Conservation (phyloP, 257 asterid genomes). For the Solanum arcanum region DNA sequence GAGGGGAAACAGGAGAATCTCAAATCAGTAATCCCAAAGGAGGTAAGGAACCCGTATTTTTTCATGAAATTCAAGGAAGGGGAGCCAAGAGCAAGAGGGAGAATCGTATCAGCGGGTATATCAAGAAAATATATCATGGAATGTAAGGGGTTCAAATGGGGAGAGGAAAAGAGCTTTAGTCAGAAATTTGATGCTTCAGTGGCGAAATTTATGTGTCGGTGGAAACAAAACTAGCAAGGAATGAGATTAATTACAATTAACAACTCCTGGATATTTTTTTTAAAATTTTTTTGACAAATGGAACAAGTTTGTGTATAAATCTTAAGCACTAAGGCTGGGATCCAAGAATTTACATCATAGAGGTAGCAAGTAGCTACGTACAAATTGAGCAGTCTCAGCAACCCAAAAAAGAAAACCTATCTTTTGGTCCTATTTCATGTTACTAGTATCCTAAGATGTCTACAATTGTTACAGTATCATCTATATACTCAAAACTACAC, state of each 20-base stretch:
- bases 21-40: neutral
- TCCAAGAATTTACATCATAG: neutral
- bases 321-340: neutral
- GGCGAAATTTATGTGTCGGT: neutral
- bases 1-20: neutral
- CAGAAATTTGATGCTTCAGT: neutral
- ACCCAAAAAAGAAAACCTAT: neutral
- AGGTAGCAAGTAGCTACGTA: neutral
- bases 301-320: neutral
- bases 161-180: neutral
- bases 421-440: neutral
- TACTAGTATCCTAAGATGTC: neutral
- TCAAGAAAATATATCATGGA: neutral
- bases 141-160: neutral
- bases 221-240: neutral
- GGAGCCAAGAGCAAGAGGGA: neutral
- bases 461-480: neutral
- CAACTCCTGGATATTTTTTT: neutral
- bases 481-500: neutral
- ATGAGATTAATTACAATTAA: neutral
- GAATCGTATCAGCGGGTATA: neutral
- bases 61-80: neutral
- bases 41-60: neutral
- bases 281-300: neutral
- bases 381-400: neutral